A percentile compares a stretch with the other conserved stretches of the same genome.
phyloP scores from a whole-genome alignment of 331 rosid species.

The Malus hybrid region DNA sequence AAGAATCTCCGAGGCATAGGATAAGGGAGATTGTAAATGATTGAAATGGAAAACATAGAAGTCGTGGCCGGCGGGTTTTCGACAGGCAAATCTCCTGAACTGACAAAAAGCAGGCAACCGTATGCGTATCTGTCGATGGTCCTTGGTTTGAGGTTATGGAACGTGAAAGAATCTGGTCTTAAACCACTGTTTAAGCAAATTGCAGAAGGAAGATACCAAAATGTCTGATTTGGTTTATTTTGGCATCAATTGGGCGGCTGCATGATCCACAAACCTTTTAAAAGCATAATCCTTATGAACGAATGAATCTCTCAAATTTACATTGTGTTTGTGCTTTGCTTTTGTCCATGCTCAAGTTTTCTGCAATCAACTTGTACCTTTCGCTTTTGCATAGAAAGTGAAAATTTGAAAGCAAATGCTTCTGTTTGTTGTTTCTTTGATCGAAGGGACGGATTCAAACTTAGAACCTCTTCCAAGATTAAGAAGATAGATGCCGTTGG shows the following conservation, averaged over 20 bases:
- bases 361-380: not conserved
- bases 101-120: not conserved
- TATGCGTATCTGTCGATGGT: not conserved
- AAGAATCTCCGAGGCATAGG: not conserved
- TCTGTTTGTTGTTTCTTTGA: not conserved
- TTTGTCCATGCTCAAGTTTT: not conserved
- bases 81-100: not conserved
- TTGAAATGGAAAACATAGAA: not conserved
- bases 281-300: not conserved
- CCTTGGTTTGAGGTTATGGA: not conserved
- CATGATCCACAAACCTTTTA: not conserved
- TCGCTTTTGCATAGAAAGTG: not conserved
- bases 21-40: not conserved
- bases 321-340: not conserved
- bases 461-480: not conserved
- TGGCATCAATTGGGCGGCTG: not conserved
- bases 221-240: not conserved
- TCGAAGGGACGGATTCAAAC: not conserved
- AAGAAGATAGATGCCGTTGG: not conserved
- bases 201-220: slow-evolving; percentile 6
- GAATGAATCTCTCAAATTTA: not conserved
- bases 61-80: not conserved
- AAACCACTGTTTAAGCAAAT: not conserved
- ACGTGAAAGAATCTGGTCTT: slow-evolving; percentile 13
- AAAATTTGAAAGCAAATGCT: not conserved